Base-by-base conservation (phyloP, 148 eudicot species). In the Vaccinium corymbosum region DNA sequence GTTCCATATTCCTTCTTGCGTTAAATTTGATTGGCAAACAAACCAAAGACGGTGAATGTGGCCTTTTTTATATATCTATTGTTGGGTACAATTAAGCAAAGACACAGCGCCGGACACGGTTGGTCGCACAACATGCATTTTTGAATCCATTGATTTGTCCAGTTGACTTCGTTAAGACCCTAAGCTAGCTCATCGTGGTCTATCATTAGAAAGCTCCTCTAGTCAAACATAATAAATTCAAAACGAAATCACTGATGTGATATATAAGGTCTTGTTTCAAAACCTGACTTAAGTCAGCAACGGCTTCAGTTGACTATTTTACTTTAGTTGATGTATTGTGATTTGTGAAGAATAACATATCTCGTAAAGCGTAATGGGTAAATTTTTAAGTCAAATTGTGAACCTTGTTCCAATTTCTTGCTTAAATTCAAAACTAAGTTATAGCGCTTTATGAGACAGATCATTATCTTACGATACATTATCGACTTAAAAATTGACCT, bases 41-140 rank as follows among this genome's bases (percentile, higher is more conserved):
- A 68, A 68, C 38, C 73, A 68, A 3, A 68, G 17, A 4, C 17
- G 17, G 38, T 27, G 73, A 68, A 68, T 68, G 17, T 20, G 20
- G 66, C 68, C 27, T 20, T n/a, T n/a, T 1, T 22, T 66, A 35
- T 42, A 42, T 42, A 42, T 4, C 46, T 42, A 4, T 0, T 68
- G 42, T 68, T 27, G 73, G 73, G 1, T 15, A 64, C 70, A 62
- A 42, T 42, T 15, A 66, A 20, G n/a, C 29, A 80, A 20, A 42
- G 32, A 4, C 17, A 42, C 82, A 42, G 82, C 57, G 27, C 71
- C 48, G 76, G 87, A 82, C 83, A 81, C 70, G 83, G 64, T 49
- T 48, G 49, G 83, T 80, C 62, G 8, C 62, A 38, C 72, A 51
- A 46, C 38, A 46, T 64, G 38, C 38, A 68, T 11, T 2, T 66